Conservation (phyloP, 1,284 basidiomycete species). For the Ceratobasidium sp. region DNA sequence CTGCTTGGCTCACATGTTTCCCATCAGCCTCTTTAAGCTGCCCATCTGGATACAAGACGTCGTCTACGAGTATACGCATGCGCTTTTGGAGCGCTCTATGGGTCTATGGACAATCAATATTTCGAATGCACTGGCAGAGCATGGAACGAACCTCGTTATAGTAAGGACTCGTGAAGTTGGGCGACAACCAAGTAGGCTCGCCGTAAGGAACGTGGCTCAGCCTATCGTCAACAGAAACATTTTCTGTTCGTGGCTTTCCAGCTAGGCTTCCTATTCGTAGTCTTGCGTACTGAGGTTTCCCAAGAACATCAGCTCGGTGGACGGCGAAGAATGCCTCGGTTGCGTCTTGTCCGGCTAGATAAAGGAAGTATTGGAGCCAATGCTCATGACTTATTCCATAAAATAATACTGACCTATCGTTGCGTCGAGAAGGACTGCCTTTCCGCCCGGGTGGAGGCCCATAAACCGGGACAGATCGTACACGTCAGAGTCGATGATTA, state of each 20-base stretch:
- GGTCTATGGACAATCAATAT: conserved; percentile 46
- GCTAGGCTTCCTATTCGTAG: conserved; percentile 58
- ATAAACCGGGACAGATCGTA: conserved; percentile 73
- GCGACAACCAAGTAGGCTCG: conserved; percentile 62
- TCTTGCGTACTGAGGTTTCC: conserved; percentile 59
- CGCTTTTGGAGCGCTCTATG: conserved; percentile 49
- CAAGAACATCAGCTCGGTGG: conserved; percentile 62
- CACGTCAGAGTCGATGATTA: conserved; percentile 73
- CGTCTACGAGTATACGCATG: conserved; percentile 59
- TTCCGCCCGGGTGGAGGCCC: conserved; percentile 73
- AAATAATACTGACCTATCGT: conserved; percentile 53
- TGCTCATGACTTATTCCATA: no score
- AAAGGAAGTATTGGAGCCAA: conserved; percentile 52
- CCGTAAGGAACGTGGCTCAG: conserved; percentile 61
- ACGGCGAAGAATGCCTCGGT: conserved; percentile 64
- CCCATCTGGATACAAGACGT: conserved; percentile 55
- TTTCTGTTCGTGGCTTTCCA: conserved; percentile 51
- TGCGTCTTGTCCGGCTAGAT: conserved; percentile 60
- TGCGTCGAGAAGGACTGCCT: conserved; percentile 64
- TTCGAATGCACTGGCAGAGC: no score
- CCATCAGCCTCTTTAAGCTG: conserved; percentile 48
- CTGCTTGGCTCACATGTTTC: conserved; percentile 52
- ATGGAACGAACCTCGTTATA: conserved; percentile 56
- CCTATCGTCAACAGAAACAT: conserved; percentile 4
- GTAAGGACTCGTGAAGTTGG: conserved; percentile 62